Conservation (phyloP, 352 stramenopile species). For the Peronospora tabacina region DNA sequence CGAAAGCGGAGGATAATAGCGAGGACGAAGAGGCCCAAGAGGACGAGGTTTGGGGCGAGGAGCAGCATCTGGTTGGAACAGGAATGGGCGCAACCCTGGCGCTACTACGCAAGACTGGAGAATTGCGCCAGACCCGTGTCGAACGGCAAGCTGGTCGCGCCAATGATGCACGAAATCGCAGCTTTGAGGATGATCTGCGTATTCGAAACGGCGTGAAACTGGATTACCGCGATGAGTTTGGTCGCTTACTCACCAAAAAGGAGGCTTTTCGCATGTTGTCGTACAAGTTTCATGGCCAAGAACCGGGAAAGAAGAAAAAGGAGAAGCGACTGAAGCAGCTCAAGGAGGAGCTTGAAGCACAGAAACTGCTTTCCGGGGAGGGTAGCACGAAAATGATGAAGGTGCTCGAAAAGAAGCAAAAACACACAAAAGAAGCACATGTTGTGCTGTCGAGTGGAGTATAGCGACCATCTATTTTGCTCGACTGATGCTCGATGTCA, state of each 20-base stretch:
- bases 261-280: conserved; percentile 96
- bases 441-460: conserved; percentile 70
- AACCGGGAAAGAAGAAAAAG: conserved; percentile 95
- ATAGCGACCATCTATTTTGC: conserved; percentile 13
- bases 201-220: conserved; percentile 86
- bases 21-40: conserved; percentile 49
- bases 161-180: conserved; percentile 92
- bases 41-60: conserved; percentile 62
- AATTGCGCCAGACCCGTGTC: conserved; percentile 81
- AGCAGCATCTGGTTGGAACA: conserved; percentile 73
- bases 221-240: conserved; percentile 97
- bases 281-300: conserved; percentile 98
- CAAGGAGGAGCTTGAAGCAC: conserved; percentile 68
- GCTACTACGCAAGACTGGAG: conserved; percentile 89
- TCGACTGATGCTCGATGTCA: not conserved
- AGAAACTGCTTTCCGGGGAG: conserved; percentile 70
- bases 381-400: conserved; percentile 82
- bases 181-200: conserved; percentile 80
- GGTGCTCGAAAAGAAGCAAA: conserved; percentile 79
- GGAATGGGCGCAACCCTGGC: conserved; percentile 90
- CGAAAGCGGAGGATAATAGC: conserved; percentile 32
- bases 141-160: conserved; percentile 90
- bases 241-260: conserved; percentile 94
- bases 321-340: conserved; percentile 90
- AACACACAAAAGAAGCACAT: conserved; percentile 71